Base-by-base conservation (phyloP, 75 land plant genomes). In the Adiantum capillusveneris region DNA sequence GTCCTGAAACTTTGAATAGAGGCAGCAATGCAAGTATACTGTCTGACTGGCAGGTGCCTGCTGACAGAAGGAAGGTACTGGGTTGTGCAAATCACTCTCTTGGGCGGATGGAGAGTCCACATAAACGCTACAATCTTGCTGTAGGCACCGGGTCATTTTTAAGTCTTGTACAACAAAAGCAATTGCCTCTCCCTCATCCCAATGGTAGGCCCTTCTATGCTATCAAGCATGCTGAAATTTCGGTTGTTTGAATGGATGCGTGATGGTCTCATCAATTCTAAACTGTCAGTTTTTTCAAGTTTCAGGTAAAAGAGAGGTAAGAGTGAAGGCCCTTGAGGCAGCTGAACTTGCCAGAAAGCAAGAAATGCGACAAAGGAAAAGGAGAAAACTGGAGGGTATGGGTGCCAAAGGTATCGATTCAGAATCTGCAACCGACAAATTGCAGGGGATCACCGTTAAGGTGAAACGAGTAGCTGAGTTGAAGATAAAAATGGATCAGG, bases 301-400 rank as follows among this genome's bases (percentile, higher is more conserved):
- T 62, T 29, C 67, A 95, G 96, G 84, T 18, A 95, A 90, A 77
- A 84, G 81, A 58, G 97, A 90, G 6, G 70, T 90, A 39, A 84
- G 79, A 67, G 91, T 90, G 56, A 89, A 84, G 63, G 96, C 96
- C 34, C 61, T 94, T 51, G 96, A 94, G 71, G 88, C 81, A 65
- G 91, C 98, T 55, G 91, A 94, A 56, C 86, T 76, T 55, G 88
- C 95, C 53, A 94, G 74, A 72, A 64, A 85, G 17, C 65, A 76
- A 44, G 85, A 76, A 81, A 63, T 79, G 65, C 39, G 84, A 77
- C 44, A 79, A 75, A 64, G 91, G 81, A 59, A 79, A 83, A 21
- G 76, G 78, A 72, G 77, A 58, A 78, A 74, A 57, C 6, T 61
- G 46, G 63, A 45, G 27, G 5, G 37, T 14, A 21, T 9, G 43